Base-by-base conservation (phyloP, 352 stramenopile genomes). In the Pilasporangium apinafurcum region DNA sequence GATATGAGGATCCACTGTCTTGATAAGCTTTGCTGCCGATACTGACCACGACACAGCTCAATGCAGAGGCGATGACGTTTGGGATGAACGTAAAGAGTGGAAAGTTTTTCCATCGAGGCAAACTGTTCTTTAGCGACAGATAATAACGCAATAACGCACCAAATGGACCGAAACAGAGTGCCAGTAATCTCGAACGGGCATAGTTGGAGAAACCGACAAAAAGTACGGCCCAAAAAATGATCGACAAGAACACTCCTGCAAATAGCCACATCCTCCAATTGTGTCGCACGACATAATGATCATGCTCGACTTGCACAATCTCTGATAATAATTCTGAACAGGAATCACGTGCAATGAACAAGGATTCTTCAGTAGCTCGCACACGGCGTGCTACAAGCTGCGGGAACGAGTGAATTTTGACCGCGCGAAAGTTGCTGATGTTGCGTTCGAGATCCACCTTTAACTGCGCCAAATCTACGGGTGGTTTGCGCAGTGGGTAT, bases 11-110 rank as follows among this genome's bases (percentile, higher is more conserved):
- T 22, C 28, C 49, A 25, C 57, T 54, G 26, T 65, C 44, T 1
- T 53, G 45, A 26, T 55, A 45, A 10, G 65, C 41, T 35, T 56
- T 21, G 29, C 68, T 84, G 14, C 48, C 66, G 3, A 73, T 20
- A 30, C 83, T 65, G 42, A 68, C 57, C 40, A 77, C 48, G 8
- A 31, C 44, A 40, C 67, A 82, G 37, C 51, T 65, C n/a, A 86
- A 34, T 31, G 65, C 57, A 10, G 73, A 83, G 18, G 73, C 73
- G 7, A 51, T 36, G 21, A 86, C 57, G 40, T 86, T 86, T 5
- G 69, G 67, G n/a, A 65, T n/a, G 41, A 86, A 78, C 29, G 73
- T 86, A 38, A 62, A 80, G 17, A 82, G 43, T n/a, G 73, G 73
- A 29, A 86, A 78, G n/a, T 55, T 48, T 33, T 75, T 79, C 37